phyloP scores from a whole-genome alignment of 805 yeast species.

The Phaffomyces thermotolerans region DNA sequence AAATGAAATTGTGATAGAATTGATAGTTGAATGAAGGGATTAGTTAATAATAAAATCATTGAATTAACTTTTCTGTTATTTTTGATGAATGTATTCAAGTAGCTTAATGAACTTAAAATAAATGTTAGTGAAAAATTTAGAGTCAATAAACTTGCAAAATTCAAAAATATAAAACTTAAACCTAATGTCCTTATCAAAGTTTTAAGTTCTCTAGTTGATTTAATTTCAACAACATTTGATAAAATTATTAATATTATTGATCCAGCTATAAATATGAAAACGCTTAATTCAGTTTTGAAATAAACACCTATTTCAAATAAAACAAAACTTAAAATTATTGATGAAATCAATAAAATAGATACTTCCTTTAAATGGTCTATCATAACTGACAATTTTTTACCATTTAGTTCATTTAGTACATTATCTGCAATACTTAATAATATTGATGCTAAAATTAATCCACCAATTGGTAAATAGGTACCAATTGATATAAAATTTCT shows the following conservation, averaged over 20 bases:
- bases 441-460: constrained; percentile 59
- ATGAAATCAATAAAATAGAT: constrained; percentile 26
- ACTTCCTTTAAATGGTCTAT: constrained; percentile 16
- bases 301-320: constrained; percentile 17
- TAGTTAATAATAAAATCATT: constrained; percentile 35
- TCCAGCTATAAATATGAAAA: constrained; percentile 10
- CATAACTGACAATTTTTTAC: background rate
- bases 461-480: constrained; percentile 83
- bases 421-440: constrained; percentile 60
- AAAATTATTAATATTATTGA: constrained; percentile 16
- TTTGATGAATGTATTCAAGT: constrained; percentile 63
- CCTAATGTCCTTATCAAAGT: constrained; percentile 35
- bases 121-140: constrained; percentile 81
- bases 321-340: constrained; percentile 25
- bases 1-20: constrained; percentile 24
- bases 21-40: constrained; percentile 41
- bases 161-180: constrained; percentile 56
- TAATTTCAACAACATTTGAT: constrained; percentile 14
- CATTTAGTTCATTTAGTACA: constrained; percentile 32
- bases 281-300: constrained; percentile 10
- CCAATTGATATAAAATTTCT: constrained; percentile 84
- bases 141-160: constrained; percentile 66
- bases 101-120: constrained; percentile 56
- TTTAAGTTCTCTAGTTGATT: constrained; percentile 9
- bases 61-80: constrained; percentile 21